A percentile compares a stretch with the other conserved stretches of the same genome.
These are phyloP conservation scores for Gillenia trifoliata DNA, from an alignment of 306 rosid genomes.

Conservation along the genomic window DNA sequence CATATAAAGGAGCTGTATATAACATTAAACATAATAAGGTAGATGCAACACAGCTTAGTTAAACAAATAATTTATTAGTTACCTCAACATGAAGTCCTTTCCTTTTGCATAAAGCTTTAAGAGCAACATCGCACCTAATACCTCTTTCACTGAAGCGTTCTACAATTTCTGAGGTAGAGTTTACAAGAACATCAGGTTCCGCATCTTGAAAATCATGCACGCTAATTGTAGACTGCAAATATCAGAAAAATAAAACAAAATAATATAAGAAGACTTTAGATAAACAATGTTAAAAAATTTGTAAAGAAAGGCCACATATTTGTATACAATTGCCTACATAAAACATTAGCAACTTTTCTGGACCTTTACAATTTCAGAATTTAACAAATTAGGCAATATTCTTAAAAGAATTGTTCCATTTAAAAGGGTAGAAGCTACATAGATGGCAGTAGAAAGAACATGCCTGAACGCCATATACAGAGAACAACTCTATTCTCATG, in stretches of 20 bases:
- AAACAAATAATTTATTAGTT: constrained; percentile 6
- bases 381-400: neutral
- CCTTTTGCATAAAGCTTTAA: constrained; percentile 85
- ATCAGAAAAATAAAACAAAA: constrained; percentile 14
- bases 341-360: neutral
- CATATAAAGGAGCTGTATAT: neutral
- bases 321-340: neutral
- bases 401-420: neutral
- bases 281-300: neutral
- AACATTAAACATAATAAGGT: neutral
- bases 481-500: constrained; percentile 67
- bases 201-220: constrained; percentile 76
- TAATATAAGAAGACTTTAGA: constrained; percentile 1
- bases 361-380: neutral
- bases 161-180: constrained; percentile 50
- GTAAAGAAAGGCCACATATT: neutral
- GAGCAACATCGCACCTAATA: constrained; percentile 50
- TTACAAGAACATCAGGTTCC: constrained; percentile 74
- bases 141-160: constrained; percentile 47
- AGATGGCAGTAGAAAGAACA: constrained; percentile 26
- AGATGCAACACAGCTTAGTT: neutral
- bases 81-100: constrained; percentile 86
- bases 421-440: neutral
- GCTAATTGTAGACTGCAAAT: constrained; percentile 68
- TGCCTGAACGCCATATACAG: constrained; percentile 88